Evolutionary conservation across 768 basidiomycete genomes (phyloP).

Genomic region (Artomyces pyxidatus): DNA sequence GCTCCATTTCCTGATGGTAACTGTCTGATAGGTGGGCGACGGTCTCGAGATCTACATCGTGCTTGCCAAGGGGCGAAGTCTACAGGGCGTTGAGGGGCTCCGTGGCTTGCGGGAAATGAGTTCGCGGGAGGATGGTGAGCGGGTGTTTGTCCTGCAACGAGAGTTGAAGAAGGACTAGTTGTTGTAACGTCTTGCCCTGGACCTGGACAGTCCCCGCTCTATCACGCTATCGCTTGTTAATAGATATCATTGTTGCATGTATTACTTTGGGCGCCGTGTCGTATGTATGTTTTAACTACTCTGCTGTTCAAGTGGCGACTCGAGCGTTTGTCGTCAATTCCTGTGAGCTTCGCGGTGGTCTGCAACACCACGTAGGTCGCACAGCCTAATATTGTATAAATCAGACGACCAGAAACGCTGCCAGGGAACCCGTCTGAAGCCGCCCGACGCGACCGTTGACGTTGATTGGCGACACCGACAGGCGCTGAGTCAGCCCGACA

Average conservation of each 20-base stretch:
- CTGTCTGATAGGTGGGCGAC: slow-evolving; percentile 73
- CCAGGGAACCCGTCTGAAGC: too few species aligned
- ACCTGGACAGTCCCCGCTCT: slow-evolving; percentile 3
- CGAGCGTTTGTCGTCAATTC: too few species aligned
- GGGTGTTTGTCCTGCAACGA: slow-evolving; percentile 66
- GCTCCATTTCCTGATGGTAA: neutral
- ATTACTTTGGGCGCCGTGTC: too few species aligned
- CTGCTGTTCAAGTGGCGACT: too few species aligned
- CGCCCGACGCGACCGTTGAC: too few species aligned
- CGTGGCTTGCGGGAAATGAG: slow-evolving; percentile 59
- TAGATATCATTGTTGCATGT: slow-evolving; percentile 1
- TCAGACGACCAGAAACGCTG: too few species aligned
- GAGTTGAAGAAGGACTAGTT: slow-evolving; percentile 77
- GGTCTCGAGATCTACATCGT: slow-evolving; percentile 90
- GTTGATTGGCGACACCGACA: too few species aligned
- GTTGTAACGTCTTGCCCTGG: slow-evolving; percentile 8
- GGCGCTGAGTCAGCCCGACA: too few species aligned
- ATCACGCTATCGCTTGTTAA: slow-evolving; percentile 5
- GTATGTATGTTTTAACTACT: too few species aligned
- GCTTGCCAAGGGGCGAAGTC: slow-evolving; percentile 56
- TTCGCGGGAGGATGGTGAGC: slow-evolving; percentile 53
- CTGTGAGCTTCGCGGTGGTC: too few species aligned
- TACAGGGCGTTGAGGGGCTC: slow-evolving; percentile 49
- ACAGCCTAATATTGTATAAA: too few species aligned
- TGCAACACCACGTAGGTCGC: too few species aligned